phyloP scores from a whole-genome alignment of 2,329 filamentous ascomycete species.

The Neonectria ditissima region DNA sequence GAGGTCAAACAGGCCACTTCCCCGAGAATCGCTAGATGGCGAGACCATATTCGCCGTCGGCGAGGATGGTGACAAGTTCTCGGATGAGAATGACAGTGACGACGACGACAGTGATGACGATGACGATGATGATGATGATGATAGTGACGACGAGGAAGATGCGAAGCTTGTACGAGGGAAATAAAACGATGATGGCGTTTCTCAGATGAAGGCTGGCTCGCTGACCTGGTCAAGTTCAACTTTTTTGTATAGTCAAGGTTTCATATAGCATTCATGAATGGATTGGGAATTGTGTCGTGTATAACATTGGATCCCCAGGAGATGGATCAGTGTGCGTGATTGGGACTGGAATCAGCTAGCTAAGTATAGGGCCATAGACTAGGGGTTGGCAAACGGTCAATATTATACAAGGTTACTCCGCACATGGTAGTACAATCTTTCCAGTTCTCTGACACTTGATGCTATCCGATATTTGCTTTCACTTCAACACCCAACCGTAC shows the following conservation, averaged over 20 bases:
- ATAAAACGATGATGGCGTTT: slow-evolving; percentile 44
- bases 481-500: neutral
- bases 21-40: slow-evolving; percentile 75
- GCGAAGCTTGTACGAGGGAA: slow-evolving; percentile 64
- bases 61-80: slow-evolving; percentile 85
- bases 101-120: slow-evolving; percentile 68
- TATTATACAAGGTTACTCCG: slow-evolving; percentile 18
- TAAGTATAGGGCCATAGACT: slow-evolving; percentile 13
- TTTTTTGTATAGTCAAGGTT: slow-evolving; percentile 39
- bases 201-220: neutral
- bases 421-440: slow-evolving; percentile 29
- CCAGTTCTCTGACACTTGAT: neutral
- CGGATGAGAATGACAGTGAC: slow-evolving; percentile 70
- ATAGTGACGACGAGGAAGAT: slow-evolving; percentile 66
- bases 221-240: slow-evolving; percentile 4
- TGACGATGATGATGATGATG: slow-evolving; percentile 72
- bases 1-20: slow-evolving; percentile 52
- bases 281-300: slow-evolving; percentile 28
- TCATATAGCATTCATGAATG: slow-evolving; percentile 36
- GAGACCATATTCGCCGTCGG: slow-evolving; percentile 97
- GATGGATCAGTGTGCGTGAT: slow-evolving; percentile 19
- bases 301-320: slow-evolving; percentile 3
- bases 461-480: too few species aligned
- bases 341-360: slow-evolving; percentile 17
- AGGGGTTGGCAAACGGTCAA: slow-evolving; percentile 10